Evolutionary conservation across 1,284 basidiomycete genomes (phyloP), one percentile per base, ranked within the genome.

Genomic region (Apiotrichum gracile): DNA sequence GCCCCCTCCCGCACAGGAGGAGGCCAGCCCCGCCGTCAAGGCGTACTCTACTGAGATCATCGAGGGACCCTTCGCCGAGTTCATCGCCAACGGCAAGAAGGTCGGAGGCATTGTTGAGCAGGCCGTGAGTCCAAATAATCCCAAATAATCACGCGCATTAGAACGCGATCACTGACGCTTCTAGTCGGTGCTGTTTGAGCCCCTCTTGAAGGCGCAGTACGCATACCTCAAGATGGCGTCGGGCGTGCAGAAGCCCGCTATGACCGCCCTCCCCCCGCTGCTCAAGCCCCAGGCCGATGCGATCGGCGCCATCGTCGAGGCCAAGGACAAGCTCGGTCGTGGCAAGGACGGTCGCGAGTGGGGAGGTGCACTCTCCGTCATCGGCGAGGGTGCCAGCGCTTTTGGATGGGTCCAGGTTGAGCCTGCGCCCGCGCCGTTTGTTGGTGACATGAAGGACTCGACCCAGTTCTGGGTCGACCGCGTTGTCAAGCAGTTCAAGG

Each of bases 401-500:
- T 83, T 90, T 49, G 93, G 86, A n/a, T 99, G 94, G 94, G 84
- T 98, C 42, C 82, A 86, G 44, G 79, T 85, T 50, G 91, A 47
- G 44, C 54, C 47, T 1, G 39, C 49, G 67, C 94, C 96, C 0
- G 90, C 82, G 5, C 84, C 88, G 14, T 88, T 83, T 64, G 80
- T 97, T n/a, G 78, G 76, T 14, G 90, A 94, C 49, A 83, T 88
- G 75, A 94, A 88, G 75, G 91, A 97, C 49, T 83, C 89, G 9
- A 83, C 87, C 7, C 82, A 86, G 67, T 98, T 93, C 77, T 98
- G 92, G 73, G 85, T 85, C 14, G 91, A 97, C 71, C 84, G 87
- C 52, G 83, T 97, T 45, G 85, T 94, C 74, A 93, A 94, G 75
- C 90, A 94, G 62, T 88, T 81, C 80, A 97, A 91, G 75, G 88